A percentile compares a stretch with the other conserved stretches of the same genome.
phyloP scores from a whole-genome alignment of 805 yeast species.

The Cyberlindnera japonica region DNA sequence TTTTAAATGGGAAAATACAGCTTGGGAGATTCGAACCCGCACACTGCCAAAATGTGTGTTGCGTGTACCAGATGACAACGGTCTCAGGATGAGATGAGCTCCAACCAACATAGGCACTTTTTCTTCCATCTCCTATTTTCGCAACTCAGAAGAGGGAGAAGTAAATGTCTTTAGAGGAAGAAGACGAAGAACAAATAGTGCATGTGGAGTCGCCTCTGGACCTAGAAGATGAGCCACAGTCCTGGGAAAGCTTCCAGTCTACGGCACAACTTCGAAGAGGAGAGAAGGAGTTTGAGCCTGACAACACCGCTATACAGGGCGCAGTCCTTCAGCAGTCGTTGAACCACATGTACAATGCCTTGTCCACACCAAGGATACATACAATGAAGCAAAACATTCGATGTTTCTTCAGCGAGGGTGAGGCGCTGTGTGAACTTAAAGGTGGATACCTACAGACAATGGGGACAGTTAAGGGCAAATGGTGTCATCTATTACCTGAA shows the following conservation, averaged over 20 bases:
- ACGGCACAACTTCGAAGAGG: slow-evolving; percentile 60
- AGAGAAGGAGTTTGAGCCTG: slow-evolving; percentile 83
- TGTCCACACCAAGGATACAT: slow-evolving; percentile 47
- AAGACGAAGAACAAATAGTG: slow-evolving; percentile 6
- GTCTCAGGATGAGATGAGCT: too few relatives aligned
- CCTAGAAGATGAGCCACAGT: slow-evolving; percentile 44
- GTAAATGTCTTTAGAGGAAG: slow-evolving; percentile 3
- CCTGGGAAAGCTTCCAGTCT: slow-evolving; percentile 40
- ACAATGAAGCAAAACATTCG: slow-evolving; percentile 43
- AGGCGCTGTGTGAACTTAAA: slow-evolving; percentile 44
- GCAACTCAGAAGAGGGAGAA: too few relatives aligned
- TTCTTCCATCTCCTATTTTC: too few relatives aligned
- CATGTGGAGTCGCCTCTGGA: slow-evolving; percentile 13
- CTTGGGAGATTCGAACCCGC: too few relatives aligned
- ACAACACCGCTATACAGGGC: slow-evolving; percentile 57
- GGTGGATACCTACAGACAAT: slow-evolving; percentile 74
- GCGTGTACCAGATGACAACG: too few relatives aligned
- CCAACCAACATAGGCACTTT: too few relatives aligned
- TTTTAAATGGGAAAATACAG: too few relatives aligned
- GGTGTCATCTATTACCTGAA: slow-evolving; percentile 53
- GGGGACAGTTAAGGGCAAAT: slow-evolving; percentile 52
- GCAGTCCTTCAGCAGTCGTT: slow-evolving; percentile 49
- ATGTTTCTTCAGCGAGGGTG: slow-evolving; percentile 44
- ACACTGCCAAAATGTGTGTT: too few relatives aligned
- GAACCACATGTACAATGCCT: slow-evolving; percentile 68